Evolutionary conservation across 2,329 filamentous ascomycete genomes (phyloP), one percentile per base, ranked within the genome.

Genomic region (Lasiodiplodia theobromae): DNA sequence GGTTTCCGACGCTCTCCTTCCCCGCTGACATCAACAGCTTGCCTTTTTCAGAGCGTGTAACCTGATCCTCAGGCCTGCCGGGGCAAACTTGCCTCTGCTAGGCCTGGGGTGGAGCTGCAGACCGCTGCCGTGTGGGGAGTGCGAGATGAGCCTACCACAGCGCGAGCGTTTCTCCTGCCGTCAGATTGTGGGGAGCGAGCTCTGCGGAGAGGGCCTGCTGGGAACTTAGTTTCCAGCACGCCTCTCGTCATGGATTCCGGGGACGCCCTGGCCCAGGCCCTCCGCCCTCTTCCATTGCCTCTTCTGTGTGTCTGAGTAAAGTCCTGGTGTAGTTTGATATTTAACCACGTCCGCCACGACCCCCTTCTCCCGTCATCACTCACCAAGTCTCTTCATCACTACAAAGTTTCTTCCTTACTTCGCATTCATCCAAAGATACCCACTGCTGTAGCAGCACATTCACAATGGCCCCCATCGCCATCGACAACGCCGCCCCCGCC

Each of bases 401-500:
- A 37, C 8, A 12, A 11, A 2, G 8, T 21, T 37, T 54, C 31
- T 44, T 40, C 23, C 54, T 56, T 49, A n/a, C 34, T 18, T 16
- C 11, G 66, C 3, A 53, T 31, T 49, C 51, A 34, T 34, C 25
- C 34, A 49, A 18, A 60, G 37, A 67, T 57, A 57, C 49, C 67
- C 51, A 28, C 57, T 44, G 49, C 67, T 23, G 40, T 51, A n/a
- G 25, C 58, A 64, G 58, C 25, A 25, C 25, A 11, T 53, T 25
- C n/a, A 58, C 25, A 31, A 68, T 65, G 67, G 57, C 62, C 57
- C 60, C 25, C 73, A 80, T 65, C 67, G 82, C 82, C 82, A 75
- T 83, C 81, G 74, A 80, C 78, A 72, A 65, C 37, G 23, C 80
- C 69, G 73, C 79, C 70, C 81, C 83, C 72, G 76, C 75, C 60